Conservation (phyloP, 176 grass and related monocot genomes). For the Guadua angustifolia region DNA sequence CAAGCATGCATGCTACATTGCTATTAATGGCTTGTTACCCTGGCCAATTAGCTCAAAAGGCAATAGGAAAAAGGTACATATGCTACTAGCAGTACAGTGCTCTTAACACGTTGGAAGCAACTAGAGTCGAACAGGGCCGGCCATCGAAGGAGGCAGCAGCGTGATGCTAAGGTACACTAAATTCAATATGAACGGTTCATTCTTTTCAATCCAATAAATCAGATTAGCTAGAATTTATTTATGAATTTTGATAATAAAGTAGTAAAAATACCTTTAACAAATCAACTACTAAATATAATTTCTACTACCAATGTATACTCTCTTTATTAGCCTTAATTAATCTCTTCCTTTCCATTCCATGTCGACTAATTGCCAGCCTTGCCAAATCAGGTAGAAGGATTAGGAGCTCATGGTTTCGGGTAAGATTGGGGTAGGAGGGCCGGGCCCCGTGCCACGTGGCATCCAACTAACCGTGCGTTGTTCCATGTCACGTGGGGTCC, state of each 20-base stretch:
- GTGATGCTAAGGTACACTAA: too few relatives aligned
- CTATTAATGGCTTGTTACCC: background rate
- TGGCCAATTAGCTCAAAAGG: conserved; percentile 11
- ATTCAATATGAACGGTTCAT: too few relatives aligned
- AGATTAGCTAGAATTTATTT: too few relatives aligned
- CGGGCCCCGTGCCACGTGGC: background rate
- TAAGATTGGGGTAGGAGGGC: conserved; percentile 3
- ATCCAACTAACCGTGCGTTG: background rate
- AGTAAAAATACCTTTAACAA: too few relatives aligned
- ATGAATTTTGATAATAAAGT: too few relatives aligned
- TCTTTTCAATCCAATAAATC: too few relatives aligned
- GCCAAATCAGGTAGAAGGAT: conserved; percentile 34
- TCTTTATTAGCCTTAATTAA: background rate
- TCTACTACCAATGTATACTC: too few relatives aligned
- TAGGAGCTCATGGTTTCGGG: conserved; percentile 2
- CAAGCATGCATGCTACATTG: background rate
- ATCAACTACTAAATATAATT: too few relatives aligned
- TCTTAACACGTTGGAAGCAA: conserved; percentile 19
- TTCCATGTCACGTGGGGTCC: conserved; percentile 36
- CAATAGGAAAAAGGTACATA: background rate
- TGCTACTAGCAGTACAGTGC: background rate
- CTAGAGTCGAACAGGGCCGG: conserved; percentile 28
- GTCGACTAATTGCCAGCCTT: background rate
- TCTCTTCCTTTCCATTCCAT: background rate
- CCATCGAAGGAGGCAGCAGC: background rate